Evolutionary conservation across 1,284 basidiomycete genomes (phyloP), one percentile per base, ranked within the genome.

Genomic region (Rhizopogon hawkerae): DNA sequence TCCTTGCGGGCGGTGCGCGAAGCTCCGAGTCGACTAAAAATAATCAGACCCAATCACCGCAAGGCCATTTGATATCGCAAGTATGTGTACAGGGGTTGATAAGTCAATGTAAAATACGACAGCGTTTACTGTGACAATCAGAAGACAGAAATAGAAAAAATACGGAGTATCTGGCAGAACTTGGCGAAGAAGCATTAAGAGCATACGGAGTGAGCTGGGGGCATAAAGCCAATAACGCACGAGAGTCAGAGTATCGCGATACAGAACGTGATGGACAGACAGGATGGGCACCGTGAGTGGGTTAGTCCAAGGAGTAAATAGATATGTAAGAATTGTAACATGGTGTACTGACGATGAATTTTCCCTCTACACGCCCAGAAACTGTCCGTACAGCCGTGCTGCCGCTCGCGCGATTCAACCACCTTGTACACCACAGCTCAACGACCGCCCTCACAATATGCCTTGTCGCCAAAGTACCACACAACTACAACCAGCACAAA

Each of bases 221-320:
- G 37, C 48, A 49, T 42, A 42, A 18, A 42, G 13, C 48, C 33
- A 41, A 14, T 34, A 49, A 31, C 35, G 45, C 24, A 58, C 9
- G 29, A 34, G 36, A 26, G 46, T 33, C 44, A 43, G 37, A 39
- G 41, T 31, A 34, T 26, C 31, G 18, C 43, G 44, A 9, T 42
- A 52, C 31, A 18, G 29, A 43, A 33, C 41, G 29, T 46, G 44
- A 46, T 46, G 37, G 49, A 41, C 52, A 38, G 62, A 61, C 38
- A 55, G 54, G 49, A 43, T 60, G 50, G 24, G 49, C 44, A 51
- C 48, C 14, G 34, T 54, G 51, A 53, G 56, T 50, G 42, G 48
- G 51, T 61, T 54, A 50, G 60, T 61, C 63, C 56, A 48, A 55
- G 58, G 61, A 65, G 54, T 52, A 49, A 62, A 64, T 65, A 64